Evolutionary conservation across 2,329 filamentous ascomycete genomes (phyloP).

Genomic region (Ophiosphaerella herpotricha): DNA sequence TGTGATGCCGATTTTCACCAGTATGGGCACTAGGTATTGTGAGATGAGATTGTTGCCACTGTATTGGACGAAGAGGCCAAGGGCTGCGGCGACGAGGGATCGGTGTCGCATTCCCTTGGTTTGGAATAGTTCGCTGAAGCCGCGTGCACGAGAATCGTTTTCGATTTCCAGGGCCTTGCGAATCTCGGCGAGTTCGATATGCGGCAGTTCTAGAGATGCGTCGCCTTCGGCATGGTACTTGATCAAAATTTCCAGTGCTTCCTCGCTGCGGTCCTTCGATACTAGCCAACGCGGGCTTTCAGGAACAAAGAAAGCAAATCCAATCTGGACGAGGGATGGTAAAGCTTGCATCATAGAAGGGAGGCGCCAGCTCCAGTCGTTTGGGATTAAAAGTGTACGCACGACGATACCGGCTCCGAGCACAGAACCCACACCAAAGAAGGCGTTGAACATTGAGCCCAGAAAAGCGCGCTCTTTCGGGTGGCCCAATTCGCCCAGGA

Average conservation of each 20-base stretch:
- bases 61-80: conserved; percentile 70
- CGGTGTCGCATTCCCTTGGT: conserved; percentile 69
- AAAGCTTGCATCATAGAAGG: conserved; percentile 68
- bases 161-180: conserved; percentile 66
- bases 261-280: conserved; percentile 64
- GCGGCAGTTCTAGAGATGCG: conserved; percentile 58
- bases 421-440: conserved; percentile 65
- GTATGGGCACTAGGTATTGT: conserved; percentile 68
- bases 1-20: conserved; percentile 64
- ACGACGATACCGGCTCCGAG: conserved; percentile 67
- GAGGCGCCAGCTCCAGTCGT: conserved; percentile 69
- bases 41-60: conserved; percentile 67
- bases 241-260: conserved; percentile 65
- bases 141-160: conserved; percentile 54
- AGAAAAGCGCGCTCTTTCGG: conserved; percentile 69
- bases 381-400: conserved; percentile 62
- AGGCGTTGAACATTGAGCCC: conserved; percentile 70
- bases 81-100: conserved; percentile 63
- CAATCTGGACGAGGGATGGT: conserved; percentile 65
- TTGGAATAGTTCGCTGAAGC: conserved; percentile 64
- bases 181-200: conserved; percentile 70
- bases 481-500: conserved; percentile 69
- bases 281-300: conserved; percentile 71
- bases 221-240: conserved; percentile 69
- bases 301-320: conserved; percentile 65